Evolutionary conservation across 2,329 filamentous ascomycete species (phyloP), one percentile per base, ranked within the genome.

Genomic region (Trichoderma koningiopsis): DNA sequence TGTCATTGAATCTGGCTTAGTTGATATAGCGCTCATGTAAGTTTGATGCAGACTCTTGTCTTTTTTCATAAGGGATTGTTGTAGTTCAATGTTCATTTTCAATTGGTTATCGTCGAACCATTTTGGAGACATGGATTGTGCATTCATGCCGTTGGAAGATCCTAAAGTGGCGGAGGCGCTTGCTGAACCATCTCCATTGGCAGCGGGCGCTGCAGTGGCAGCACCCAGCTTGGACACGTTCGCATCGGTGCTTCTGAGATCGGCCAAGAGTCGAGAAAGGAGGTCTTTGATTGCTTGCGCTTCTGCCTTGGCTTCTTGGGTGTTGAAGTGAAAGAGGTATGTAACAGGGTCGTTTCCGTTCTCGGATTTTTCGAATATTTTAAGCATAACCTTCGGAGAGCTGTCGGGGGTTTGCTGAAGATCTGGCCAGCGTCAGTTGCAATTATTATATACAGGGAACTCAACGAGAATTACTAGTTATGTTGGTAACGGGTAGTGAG

Each of bases 401-500:
- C 86, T 90, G 70, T 93, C 93, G 14, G 96, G 94, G 0, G 96
- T 98, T 79, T 98, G 95, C 80, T 99, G 95, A 60, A 99, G 88
- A 81, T 98, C 93, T 96, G 74, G 27, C 66, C 72, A 60, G 31
- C 13, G 47, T 70, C 47, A 70, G 68, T 31, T 22, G 24, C 14
- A 40, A n/a, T 35, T 24, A 16, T 62, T 37, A 35, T 7, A 27
- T 4, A 29, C 5, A 22, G 11, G 22, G 16, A 43, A 29, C n/a
- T 13, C 14, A 40, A 14, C 24, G 13, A 49, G 47, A 19, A 35
- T 77, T 84, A 96, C 93, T 97, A 62, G 91, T 93, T 76, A 98
- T 95, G 74, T 91, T 91, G 68, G 87, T 82, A 67, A 97, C 87
- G 8, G 87, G 81, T 69, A 98, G 86, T 0, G 88, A 90, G 71